Conservation (phyloP, 176 grass and related monocot genomes). For the Avena eriantha region DNA sequence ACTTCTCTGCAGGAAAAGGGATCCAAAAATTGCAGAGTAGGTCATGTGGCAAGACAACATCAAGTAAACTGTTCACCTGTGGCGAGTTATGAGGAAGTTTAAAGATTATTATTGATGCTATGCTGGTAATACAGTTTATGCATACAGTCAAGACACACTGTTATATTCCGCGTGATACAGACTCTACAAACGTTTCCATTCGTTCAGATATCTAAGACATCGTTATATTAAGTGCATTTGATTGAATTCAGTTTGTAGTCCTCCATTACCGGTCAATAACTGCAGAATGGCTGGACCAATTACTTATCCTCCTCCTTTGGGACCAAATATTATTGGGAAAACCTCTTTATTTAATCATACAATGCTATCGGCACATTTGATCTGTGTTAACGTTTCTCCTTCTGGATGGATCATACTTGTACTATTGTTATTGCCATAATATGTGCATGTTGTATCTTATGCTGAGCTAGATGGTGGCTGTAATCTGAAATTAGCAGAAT, state of each 20-base stretch:
- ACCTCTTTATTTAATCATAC: neutral
- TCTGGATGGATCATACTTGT: neutral
- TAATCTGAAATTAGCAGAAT: neutral
- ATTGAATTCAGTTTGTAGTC: neutral
- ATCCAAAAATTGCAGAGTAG: slow-evolving; percentile 33
- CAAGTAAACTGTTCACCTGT: slow-evolving; percentile 22
- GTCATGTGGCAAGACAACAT: neutral
- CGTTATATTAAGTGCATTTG: slow-evolving; percentile 24
- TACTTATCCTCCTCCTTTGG: too few species aligned
- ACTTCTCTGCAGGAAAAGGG: slow-evolving; percentile 37
- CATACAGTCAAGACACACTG: neutral
- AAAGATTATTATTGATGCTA: neutral
- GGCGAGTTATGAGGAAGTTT: slow-evolving; percentile 19
- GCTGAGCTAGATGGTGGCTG: slow-evolving; percentile 9
- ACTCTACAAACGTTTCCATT: neutral
- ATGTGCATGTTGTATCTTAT: too few species aligned
- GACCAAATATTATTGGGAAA: neutral
- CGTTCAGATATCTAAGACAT: neutral
- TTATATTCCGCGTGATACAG: neutral
- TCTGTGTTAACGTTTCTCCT: slow-evolving; percentile 8
- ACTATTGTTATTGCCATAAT: neutral
- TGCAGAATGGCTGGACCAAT: neutral
- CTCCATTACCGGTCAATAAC: neutral
- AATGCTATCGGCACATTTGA: neutral
- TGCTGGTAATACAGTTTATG: neutral